These are phyloP conservation scores for Ambrosiella beaveri DNA, from an alignment of 2,329 filamentous ascomycete genomes.

Conservation along the genomic window DNA sequence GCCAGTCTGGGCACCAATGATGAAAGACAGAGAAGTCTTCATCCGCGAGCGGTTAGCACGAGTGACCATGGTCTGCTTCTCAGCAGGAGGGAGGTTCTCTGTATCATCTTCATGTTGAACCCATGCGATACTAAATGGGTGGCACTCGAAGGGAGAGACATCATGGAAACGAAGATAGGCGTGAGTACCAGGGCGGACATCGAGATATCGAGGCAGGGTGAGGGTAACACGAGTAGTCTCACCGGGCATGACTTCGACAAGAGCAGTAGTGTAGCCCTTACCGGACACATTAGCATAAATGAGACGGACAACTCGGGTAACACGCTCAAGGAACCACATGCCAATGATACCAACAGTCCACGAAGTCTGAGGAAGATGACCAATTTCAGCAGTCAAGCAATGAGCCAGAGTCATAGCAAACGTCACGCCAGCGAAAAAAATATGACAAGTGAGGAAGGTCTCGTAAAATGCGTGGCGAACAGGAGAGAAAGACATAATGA, in stretches of 20 bases:
- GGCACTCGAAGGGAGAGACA: constrained; percentile 52
- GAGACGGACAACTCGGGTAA: constrained; percentile 44
- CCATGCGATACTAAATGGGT: constrained; percentile 69
- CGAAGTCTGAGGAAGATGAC: constrained; percentile 51
- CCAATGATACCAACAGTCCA: constrained; percentile 58
- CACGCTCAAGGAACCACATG: constrained; percentile 62
- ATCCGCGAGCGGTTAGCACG: constrained; percentile 25
- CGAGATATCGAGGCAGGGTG: constrained; percentile 47
- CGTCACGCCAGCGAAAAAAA: constrained; percentile 50
- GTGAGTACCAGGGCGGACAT: constrained; percentile 53
- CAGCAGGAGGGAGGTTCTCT: constrained; percentile 24
- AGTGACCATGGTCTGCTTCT: constrained; percentile 23
- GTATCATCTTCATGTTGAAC: constrained; percentile 35
- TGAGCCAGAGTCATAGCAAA: constrained; percentile 67
- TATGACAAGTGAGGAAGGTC: constrained; percentile 79
- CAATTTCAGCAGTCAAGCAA: constrained; percentile 47
- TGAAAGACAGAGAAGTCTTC: constrained; percentile 51
- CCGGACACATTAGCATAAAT: constrained; percentile 48
- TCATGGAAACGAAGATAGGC: constrained; percentile 55
- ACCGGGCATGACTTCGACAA: constrained; percentile 50
- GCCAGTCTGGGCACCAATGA: constrained; percentile 75
- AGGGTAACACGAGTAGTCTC: constrained; percentile 55
- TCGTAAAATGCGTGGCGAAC: constrained; percentile 93
- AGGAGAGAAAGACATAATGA: constrained; percentile 57
- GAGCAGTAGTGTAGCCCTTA: constrained; percentile 43